Evolutionary conservation across 73 alveolate species (phyloP).

Genomic region (Paraurostyla sp.): DNA sequence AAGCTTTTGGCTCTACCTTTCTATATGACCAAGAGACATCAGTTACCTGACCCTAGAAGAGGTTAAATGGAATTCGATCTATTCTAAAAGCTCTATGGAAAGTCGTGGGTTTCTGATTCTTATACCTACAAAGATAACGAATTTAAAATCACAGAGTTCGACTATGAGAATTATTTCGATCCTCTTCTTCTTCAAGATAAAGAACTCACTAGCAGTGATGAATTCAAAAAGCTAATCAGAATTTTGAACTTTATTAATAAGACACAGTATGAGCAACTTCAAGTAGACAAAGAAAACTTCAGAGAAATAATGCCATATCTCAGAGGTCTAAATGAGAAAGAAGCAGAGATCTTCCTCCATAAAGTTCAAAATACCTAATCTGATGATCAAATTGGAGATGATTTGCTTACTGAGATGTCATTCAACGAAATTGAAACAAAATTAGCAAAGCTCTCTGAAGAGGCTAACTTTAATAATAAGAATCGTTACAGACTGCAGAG

Average conservation of each 20-base stretch:
- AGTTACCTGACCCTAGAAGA: conserved; percentile 63
- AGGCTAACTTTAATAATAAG: conserved; percentile 63
- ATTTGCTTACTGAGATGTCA: conserved; percentile 22
- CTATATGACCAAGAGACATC: conserved; percentile 62
- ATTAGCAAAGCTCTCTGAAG: conserved; percentile 73
- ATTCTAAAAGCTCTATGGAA: conserved; percentile 58
- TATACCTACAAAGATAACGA: conserved; percentile 41
- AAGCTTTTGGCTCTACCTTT: conserved; percentile 77
- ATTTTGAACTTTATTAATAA: neutral
- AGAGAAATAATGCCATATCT: conserved; percentile 64
- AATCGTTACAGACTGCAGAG: conserved; percentile 61
- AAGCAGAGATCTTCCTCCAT: conserved; percentile 65
- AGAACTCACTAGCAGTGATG: conserved; percentile 46
- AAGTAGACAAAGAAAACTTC: conserved; percentile 36
- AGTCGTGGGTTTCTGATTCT: conserved; percentile 52
- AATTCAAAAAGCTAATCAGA: conserved; percentile 52
- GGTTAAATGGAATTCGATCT: conserved; percentile 69
- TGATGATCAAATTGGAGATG: neutral
- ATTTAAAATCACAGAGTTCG: conserved; percentile 69
- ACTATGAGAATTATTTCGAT: conserved; percentile 68
- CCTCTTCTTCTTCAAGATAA: conserved; percentile 21
- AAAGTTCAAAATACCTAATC: conserved; percentile 3
- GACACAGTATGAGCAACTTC: conserved; percentile 60
- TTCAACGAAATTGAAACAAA: conserved; percentile 16
- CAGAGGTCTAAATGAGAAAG: conserved; percentile 37